These are phyloP conservation scores for Bertia moriformis DNA, from an alignment of 2,329 filamentous ascomycete genomes.

Conservation along the genomic window DNA sequence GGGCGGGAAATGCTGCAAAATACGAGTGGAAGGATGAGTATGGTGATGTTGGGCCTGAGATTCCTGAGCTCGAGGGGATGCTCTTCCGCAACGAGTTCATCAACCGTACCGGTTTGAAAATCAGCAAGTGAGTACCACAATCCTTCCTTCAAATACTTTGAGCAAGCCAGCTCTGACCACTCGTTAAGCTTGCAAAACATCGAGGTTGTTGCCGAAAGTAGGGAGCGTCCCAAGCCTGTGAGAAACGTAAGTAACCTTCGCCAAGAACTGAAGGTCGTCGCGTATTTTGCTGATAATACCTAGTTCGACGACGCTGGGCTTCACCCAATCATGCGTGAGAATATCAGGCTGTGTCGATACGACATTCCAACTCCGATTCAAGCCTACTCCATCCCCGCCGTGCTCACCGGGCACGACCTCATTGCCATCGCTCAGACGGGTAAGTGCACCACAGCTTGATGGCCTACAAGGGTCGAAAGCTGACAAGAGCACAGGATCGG, in stretches of 20 bases:
- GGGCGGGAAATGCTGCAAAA: conserved; percentile 31
- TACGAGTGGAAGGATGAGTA: conserved; percentile 80
- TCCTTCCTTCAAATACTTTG: background rate
- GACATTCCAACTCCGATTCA: conserved; percentile 71
- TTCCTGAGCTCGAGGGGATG: conserved; percentile 55
- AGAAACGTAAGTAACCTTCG: background rate
- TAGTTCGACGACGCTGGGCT: conserved; percentile 64
- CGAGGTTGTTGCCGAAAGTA: background rate
- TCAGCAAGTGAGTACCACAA: conserved; percentile 36
- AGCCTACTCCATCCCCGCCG: conserved; percentile 66
- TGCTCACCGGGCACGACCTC: conserved; percentile 64
- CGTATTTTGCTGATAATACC: too few species aligned
- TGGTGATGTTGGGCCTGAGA: conserved; percentile 68
- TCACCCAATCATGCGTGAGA: conserved; percentile 70
- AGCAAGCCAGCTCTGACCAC: conserved; percentile 9
- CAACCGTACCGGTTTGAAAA: conserved; percentile 38
- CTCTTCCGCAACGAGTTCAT: conserved; percentile 51
- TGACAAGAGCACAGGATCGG: conserved; percentile 51
- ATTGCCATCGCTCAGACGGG: conserved; percentile 88
- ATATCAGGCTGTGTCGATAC: conserved; percentile 63
- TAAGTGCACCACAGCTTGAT: too few species aligned
- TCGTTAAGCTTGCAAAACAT: background rate
- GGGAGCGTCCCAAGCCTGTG: background rate
- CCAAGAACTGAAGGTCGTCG: too few species aligned
- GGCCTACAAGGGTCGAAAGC: background rate